Conservation (phyloP, 257 asterid genomes). For the Solanum corneliomulleri region DNA sequence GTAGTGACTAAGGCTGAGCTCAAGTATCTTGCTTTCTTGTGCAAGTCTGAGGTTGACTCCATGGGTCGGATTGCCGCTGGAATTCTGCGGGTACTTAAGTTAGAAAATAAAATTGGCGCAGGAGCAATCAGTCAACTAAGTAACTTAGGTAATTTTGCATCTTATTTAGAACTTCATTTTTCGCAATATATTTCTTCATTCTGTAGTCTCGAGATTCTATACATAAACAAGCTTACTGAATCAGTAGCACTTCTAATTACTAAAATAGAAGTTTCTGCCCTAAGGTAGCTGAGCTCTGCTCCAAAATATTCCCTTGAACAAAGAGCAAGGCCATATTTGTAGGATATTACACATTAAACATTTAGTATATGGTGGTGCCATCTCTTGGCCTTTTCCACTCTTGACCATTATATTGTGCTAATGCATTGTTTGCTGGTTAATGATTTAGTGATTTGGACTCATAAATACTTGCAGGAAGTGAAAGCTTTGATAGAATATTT, state of each 20-base stretch:
- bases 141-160: slow-evolving; percentile 55
- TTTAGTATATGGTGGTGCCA: background rate
- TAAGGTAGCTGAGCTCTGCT: background rate
- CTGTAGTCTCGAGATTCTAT: background rate
- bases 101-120: slow-evolving; percentile 73
- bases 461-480: slow-evolving; percentile 46
- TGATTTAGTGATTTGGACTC: background rate
- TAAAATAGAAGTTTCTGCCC: background rate
- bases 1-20: slow-evolving; percentile 79
- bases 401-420: background rate
- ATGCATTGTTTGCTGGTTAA: background rate
- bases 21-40: slow-evolving; percentile 50
- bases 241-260: background rate
- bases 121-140: slow-evolving; percentile 80
- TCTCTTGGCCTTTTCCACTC: background rate
- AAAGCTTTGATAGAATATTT: slow-evolving; percentile 58
- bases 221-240: background rate
- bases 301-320: background rate
- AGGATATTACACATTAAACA: background rate
- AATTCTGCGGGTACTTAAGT: slow-evolving; percentile 75
- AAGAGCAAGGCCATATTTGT: background rate
- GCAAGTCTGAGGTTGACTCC: slow-evolving; percentile 85
- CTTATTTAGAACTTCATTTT: background rate
- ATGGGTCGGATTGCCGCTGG: slow-evolving; percentile 90
- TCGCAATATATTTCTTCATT: background rate